Conservation (phyloP, 2,329 filamentous ascomycete species). For the Botrytis fragariae region DNA sequence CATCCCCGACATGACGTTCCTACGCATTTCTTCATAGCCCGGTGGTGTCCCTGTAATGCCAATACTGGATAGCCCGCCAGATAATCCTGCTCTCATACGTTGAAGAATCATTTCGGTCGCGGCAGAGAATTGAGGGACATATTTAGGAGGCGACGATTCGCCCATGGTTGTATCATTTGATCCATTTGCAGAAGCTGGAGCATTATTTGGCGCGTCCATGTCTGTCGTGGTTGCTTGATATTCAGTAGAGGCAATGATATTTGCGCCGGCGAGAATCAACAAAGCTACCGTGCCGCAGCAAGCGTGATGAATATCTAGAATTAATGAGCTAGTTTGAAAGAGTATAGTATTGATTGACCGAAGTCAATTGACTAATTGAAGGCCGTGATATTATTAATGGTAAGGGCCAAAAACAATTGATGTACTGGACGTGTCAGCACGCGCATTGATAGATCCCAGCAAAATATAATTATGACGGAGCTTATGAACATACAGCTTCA, state of each 20-base stretch:
- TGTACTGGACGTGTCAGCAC: conserved; percentile 15
- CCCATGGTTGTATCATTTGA: conserved; percentile 9
- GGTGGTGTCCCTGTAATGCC: conserved; percentile 35
- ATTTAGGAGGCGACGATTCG: conserved; percentile 36
- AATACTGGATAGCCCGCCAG: conserved; percentile 30
- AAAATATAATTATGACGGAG: background rate
- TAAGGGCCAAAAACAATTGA: conserved; percentile 8
- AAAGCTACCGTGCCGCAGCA: conserved; percentile 3
- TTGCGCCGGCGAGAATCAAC: conserved; percentile 23
- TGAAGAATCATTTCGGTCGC: conserved; percentile 41
- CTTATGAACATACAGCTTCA: conserved; percentile 1
- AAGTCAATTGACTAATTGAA: conserved; percentile 25
- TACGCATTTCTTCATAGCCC: conserved; percentile 40
- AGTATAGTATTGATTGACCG: conserved; percentile 24
- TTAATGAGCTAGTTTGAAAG: conserved; percentile 8
- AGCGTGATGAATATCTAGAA: conserved; percentile 12
- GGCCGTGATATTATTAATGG: background rate
- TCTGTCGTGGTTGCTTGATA: conserved; percentile 17
- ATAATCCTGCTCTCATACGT: conserved; percentile 36
- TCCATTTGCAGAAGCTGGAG: conserved; percentile 26
- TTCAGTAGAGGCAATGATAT: conserved; percentile 23
- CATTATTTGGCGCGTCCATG: conserved; percentile 34
- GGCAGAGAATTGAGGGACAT: conserved; percentile 40
- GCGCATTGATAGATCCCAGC: conserved; percentile 16
- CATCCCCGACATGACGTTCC: conserved; percentile 39